These are phyloP conservation scores for Actinomortierella wolfii DNA, from an alignment of 371 early-diverging fungal species.

Conservation along the genomic window DNA sequence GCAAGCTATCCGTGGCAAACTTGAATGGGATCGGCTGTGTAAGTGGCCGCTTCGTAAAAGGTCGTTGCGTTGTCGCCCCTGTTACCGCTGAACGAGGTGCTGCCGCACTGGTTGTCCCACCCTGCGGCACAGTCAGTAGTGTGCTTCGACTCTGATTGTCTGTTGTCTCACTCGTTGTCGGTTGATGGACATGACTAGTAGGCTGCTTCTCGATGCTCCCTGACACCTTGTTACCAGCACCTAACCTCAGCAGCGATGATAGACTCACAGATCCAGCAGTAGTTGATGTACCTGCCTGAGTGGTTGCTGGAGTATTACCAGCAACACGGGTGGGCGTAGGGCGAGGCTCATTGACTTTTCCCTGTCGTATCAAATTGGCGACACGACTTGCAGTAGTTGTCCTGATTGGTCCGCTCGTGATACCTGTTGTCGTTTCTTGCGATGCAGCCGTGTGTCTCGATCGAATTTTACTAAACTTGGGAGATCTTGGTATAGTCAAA, in stretches of 20 bases:
- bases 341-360: not conserved
- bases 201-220: not conserved
- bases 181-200: not conserved
- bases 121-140: not conserved
- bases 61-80: too few species aligned
- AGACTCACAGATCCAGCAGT: not conserved
- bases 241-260: too few species aligned
- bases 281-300: not conserved
- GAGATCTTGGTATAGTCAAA: constrained; percentile 29
- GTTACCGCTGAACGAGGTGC: not conserved
- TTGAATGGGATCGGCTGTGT: constrained; percentile 25
- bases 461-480: constrained; percentile 22
- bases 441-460: constrained; percentile 1
- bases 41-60: constrained; percentile 8
- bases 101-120: not conserved
- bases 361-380: constrained; percentile 1
- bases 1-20: constrained; percentile 30
- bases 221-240: not conserved
- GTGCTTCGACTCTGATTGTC: not conserved
- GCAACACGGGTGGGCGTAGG: not conserved
- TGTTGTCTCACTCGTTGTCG: too few species aligned
- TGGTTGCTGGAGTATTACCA: not conserved
- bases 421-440: not conserved
- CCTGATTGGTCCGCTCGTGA: constrained; percentile 3
- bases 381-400: too few species aligned